phyloP scores from a whole-genome alignment of 192 early-diverging fungal genomes.

The Entrophospora sp. region DNA sequence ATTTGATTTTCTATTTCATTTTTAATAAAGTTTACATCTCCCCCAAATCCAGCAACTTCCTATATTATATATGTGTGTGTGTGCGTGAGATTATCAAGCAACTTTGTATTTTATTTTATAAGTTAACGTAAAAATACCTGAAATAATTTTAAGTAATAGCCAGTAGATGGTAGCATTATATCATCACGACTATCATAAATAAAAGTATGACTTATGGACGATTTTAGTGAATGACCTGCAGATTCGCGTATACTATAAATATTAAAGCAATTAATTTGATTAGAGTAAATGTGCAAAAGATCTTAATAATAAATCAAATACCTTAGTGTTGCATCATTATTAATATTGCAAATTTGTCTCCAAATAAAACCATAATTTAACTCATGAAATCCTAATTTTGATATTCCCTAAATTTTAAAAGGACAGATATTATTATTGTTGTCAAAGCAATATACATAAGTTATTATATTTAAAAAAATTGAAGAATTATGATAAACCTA shows the following conservation, averaged over 20 bases:
- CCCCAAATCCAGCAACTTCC: conserved; percentile 78
- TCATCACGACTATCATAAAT: conserved; percentile 71
- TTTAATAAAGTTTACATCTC: conserved; percentile 71
- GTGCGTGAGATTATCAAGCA: too few species aligned
- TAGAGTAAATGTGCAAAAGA: conserved; percentile 14
- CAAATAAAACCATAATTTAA: conserved; percentile 63
- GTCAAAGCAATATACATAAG: too few species aligned
- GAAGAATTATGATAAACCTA: too few species aligned
- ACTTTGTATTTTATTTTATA: neutral
- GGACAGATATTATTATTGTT: too few species aligned
- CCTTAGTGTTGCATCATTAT: conserved; percentile 51
- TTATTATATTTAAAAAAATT: too few species aligned
- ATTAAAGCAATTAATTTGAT: neutral
- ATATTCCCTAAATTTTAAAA: conserved; percentile 39
- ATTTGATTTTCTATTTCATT: conserved; percentile 61
- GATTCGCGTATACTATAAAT: conserved; percentile 55
- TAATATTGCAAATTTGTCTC: conserved; percentile 63
- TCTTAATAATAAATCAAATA: too few species aligned
- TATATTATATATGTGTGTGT: neutral
- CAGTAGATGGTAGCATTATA: conserved; percentile 62
- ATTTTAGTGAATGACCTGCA: conserved; percentile 81
- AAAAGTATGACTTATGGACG: conserved; percentile 59
- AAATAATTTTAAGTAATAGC: conserved; percentile 40
- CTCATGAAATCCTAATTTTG: conserved; percentile 51
- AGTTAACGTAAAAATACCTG: too few species aligned